These are phyloP conservation scores for Lunularia cruciata DNA, from an alignment of 225 moss, liverwort and hornwort species.

Conservation along the genomic window DNA sequence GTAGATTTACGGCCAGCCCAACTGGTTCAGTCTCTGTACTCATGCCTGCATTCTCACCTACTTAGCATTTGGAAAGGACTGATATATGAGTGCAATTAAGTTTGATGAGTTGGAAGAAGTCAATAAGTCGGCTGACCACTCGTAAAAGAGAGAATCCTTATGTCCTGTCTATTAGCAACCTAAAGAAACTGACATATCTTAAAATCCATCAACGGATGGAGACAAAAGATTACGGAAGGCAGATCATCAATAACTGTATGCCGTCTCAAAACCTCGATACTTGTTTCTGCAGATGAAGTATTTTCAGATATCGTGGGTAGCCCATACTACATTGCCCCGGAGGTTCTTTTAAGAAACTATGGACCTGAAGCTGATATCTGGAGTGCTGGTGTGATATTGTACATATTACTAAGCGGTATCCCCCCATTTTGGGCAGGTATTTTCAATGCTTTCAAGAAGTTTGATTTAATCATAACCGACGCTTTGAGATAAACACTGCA, in stretches of 20 bases:
- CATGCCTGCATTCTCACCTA: too few relatives aligned
- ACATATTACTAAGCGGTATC: conserved; percentile 43
- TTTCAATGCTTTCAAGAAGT: neutral
- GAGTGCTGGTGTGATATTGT: conserved; percentile 48
- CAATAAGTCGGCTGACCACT: too few relatives aligned
- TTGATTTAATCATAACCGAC: neutral
- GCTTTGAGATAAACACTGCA: neutral
- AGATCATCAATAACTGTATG: neutral
- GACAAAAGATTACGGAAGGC: too few relatives aligned
- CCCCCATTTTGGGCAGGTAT: conserved; percentile 45
- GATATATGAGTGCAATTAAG: too few relatives aligned
- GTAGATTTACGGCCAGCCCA: too few relatives aligned
- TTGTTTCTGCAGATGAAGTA: conserved; percentile 22
- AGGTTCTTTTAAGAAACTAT: conserved; percentile 36
- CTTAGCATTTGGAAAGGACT: too few relatives aligned
- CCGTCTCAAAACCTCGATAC: neutral
- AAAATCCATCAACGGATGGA: too few relatives aligned
- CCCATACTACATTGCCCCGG: conserved; percentile 51
- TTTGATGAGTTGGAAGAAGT: too few relatives aligned
- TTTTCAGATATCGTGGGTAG: conserved; percentile 45
- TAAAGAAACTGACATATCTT: too few relatives aligned
- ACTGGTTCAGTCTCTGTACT: too few relatives aligned
- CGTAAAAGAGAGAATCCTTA: too few relatives aligned
- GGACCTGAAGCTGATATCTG: conserved; percentile 50
- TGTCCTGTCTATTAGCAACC: too few relatives aligned